phyloP scores from a whole-genome alignment of 2,329 filamentous ascomycete species.

The Albophoma yamanashiensis region DNA sequence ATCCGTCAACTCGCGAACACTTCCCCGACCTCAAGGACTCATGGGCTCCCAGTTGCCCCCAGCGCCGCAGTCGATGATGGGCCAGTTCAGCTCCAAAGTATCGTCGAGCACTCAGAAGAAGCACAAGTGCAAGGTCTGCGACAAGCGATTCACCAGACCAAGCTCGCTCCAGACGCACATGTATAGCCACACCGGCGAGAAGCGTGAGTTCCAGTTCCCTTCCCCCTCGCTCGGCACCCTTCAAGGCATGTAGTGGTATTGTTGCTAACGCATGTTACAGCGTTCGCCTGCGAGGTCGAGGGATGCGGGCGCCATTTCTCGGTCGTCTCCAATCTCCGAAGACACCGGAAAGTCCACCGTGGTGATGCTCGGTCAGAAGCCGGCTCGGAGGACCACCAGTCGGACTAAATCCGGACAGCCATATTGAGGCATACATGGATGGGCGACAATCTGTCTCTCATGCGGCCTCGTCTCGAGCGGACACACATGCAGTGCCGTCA shows the following conservation, averaged over 20 bases:
- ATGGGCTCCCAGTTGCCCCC: constrained; percentile 58
- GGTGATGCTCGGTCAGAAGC: constrained; percentile 53
- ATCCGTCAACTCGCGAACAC: constrained; percentile 66
- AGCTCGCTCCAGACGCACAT: constrained; percentile 95
- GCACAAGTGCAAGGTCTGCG: constrained; percentile 98
- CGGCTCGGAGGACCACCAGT: constrained; percentile 53
- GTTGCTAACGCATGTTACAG: constrained; percentile 31
- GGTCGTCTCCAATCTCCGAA: constrained; percentile 87
- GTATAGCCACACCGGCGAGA: constrained; percentile 97
- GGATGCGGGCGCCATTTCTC: constrained; percentile 95
- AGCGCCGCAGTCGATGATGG: constrained; percentile 95
- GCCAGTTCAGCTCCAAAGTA: constrained; percentile 94
- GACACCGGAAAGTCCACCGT: constrained; percentile 91
- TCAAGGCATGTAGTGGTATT: not conserved
- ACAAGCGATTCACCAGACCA: constrained; percentile 91
- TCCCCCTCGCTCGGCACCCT: not conserved
- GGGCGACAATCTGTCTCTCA: not conserved
- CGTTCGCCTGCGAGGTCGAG: constrained; percentile 88
- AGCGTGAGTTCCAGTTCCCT: constrained; percentile 56
- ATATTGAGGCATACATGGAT: not conserved
- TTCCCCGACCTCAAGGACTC: constrained; percentile 63
- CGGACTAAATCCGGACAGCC: constrained; percentile 29
- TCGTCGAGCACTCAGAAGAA: constrained; percentile 96
- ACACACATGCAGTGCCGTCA: not conserved
- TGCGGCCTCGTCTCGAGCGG: not conserved